Conservation (phyloP, 495 filamentous ascomycete genomes). For the Wilcoxina mikolae region DNA sequence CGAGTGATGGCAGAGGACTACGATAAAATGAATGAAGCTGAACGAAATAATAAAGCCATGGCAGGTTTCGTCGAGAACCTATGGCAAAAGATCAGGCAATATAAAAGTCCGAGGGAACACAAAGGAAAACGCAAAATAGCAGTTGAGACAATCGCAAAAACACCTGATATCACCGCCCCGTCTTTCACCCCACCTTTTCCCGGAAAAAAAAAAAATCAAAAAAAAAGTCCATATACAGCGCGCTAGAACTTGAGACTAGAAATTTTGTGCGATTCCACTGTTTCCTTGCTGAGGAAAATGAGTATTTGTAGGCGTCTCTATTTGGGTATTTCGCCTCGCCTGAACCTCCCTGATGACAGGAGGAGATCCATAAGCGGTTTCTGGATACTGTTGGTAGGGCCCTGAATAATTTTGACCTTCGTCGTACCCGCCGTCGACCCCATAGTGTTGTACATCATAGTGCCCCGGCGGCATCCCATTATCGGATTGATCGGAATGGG, state of each 20-base stretch:
- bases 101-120: too few relatives aligned
- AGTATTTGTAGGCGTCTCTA: conserved; percentile 59
- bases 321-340: conserved; percentile 80
- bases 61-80: too few relatives aligned
- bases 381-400: conserved; percentile 35
- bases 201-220: background rate
- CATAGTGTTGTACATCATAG: conserved; percentile 28
- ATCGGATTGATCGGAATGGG: conserved; percentile 70
- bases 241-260: conserved; percentile 35
- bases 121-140: too few relatives aligned
- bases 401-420: conserved; percentile 34
- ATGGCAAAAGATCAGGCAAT: too few relatives aligned
- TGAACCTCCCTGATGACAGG: conserved; percentile 53
- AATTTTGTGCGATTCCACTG: conserved; percentile 96
- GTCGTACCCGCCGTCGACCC: conserved; percentile 33
- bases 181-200: too few relatives aligned
- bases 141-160: too few relatives aligned
- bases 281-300: conserved; percentile 80
- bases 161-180: too few relatives aligned
- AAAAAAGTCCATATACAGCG: background rate
- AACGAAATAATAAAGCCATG: too few relatives aligned
- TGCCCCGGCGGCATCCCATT: conserved; percentile 39
- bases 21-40: too few relatives aligned
- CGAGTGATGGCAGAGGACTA: too few relatives aligned
- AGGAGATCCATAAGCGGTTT: conserved; percentile 11